These are phyloP conservation scores for Jamesozyma hellenica DNA, from an alignment of 805 yeast genomes.

Conservation along the genomic window DNA sequence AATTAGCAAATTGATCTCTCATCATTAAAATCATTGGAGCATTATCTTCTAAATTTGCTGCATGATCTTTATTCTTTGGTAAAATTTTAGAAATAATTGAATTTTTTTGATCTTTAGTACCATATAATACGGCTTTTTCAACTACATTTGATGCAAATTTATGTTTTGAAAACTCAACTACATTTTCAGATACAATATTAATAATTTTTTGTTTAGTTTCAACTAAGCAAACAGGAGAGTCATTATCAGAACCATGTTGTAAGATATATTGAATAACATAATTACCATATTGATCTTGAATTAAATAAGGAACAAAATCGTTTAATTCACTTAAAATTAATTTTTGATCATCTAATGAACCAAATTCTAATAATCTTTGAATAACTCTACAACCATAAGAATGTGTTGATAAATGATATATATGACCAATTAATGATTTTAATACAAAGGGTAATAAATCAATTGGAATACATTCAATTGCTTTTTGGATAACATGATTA, in stretches of 20 bases:
- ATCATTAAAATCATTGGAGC: conserved; percentile 81
- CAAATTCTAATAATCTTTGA: conserved; percentile 81
- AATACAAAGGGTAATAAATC: conserved; percentile 60
- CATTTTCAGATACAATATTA: conserved; percentile 55
- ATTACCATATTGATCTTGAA: conserved; percentile 95
- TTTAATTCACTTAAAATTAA: conserved; percentile 63
- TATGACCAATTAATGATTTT: conserved; percentile 55
- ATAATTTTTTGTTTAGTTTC: conserved; percentile 38
- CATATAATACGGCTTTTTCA: conserved; percentile 79
- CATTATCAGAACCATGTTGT: conserved; percentile 34
- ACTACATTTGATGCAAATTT: conserved; percentile 97
- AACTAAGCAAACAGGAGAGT: conserved; percentile 33
- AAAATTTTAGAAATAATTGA: conserved; percentile 58
- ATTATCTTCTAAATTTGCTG: conserved; percentile 45
- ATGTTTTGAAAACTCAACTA: conserved; percentile 82
- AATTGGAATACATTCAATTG: conserved; percentile 78
- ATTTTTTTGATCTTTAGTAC: conserved; percentile 51
- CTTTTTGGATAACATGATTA: conserved; percentile 92
- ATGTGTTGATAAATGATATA: conserved; percentile 82
- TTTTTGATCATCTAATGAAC: conserved; percentile 53
- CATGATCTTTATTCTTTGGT: conserved; percentile 37
- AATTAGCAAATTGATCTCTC: conserved; percentile 96
- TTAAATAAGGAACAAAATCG: conserved; percentile 59
- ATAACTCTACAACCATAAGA: conserved; percentile 97
- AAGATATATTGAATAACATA: conserved; percentile 94